Evolutionary conservation across 2,329 filamentous ascomycete species (phyloP).

Genomic region (Ceratocystiopsis sp.): DNA sequence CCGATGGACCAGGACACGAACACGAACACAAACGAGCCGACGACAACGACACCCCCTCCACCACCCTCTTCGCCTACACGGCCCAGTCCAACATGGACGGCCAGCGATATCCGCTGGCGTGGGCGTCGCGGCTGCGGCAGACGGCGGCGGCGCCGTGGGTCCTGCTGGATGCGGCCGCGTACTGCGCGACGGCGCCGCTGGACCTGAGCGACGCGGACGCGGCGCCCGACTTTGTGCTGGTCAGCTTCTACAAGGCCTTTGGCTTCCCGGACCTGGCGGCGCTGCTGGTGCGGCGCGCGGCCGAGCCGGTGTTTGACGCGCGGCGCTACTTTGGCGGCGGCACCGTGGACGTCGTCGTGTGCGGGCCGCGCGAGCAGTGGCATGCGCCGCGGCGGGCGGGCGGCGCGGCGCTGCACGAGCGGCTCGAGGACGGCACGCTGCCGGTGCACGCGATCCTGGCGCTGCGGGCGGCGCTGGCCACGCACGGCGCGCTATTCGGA

Average conservation of each 20-base stretch:
- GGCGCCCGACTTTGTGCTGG: constrained; percentile 67
- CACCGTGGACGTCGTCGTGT: constrained; percentile 79
- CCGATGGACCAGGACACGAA: neutral
- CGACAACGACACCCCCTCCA: neutral
- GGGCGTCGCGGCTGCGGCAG: constrained; percentile 28
- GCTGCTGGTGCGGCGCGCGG: constrained; percentile 60
- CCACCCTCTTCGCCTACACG: constrained; percentile 56
- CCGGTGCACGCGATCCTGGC: constrained; percentile 85
- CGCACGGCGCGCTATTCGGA: constrained; percentile 52
- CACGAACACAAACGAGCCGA: neutral
- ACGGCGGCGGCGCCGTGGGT: constrained; percentile 30
- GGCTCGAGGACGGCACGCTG: constrained; percentile 78
- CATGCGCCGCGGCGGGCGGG: constrained; percentile 51
- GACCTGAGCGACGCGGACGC: constrained; percentile 43
- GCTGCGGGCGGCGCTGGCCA: constrained; percentile 53
- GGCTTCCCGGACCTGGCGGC: constrained; percentile 86
- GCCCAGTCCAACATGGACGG: constrained; percentile 92
- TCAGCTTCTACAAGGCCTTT: constrained; percentile 97
- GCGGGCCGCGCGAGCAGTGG: constrained; percentile 58
- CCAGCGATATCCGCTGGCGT: constrained; percentile 51
- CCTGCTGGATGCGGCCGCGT: constrained; percentile 68
- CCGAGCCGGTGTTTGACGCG: constrained; percentile 43
- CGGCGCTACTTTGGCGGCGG: constrained; percentile 85
- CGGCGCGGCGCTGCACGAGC: constrained; percentile 58
- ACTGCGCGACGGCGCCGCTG: constrained; percentile 60